Percentiles rank a stretch among this genome's conserved stretches.
Conservation (phyloP, 371 early-diverging fungal species). For the Haplosporangium sp. region DNA sequence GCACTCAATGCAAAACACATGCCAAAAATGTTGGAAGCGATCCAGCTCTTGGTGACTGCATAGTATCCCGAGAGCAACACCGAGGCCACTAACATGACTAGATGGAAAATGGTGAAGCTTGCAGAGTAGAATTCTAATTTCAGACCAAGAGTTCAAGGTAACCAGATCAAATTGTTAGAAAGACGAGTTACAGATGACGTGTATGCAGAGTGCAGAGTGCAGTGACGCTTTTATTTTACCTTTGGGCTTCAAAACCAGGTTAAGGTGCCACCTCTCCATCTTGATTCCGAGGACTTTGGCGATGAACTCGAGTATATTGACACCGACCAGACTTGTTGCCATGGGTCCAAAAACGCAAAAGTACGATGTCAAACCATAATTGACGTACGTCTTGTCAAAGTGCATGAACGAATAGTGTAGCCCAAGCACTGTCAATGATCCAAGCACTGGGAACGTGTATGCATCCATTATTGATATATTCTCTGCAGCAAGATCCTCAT, state of each 20-base stretch:
- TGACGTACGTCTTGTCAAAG: slow-evolving; percentile 84
- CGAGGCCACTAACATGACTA: slow-evolving; percentile 67
- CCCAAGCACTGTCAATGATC: slow-evolving; percentile 82
- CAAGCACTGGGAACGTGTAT: slow-evolving; percentile 89
- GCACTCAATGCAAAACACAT: slow-evolving; percentile 88
- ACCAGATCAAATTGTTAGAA: neutral
- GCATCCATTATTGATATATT: slow-evolving; percentile 87
- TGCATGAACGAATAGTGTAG: slow-evolving; percentile 85
- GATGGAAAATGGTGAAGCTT: slow-evolving; percentile 79
- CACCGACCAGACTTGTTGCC: slow-evolving; percentile 76
- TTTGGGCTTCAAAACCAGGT: slow-evolving; percentile 72
- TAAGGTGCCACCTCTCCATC: slow-evolving; percentile 74
- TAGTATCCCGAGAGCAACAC: slow-evolving; percentile 78
- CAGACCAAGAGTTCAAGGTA: neutral
- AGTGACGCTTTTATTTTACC: slow-evolving; percentile 55
- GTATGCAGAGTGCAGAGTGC: neutral
- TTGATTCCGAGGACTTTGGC: slow-evolving; percentile 60
- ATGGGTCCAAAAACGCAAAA: slow-evolving; percentile 84
- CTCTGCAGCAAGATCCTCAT: slow-evolving; percentile 71
- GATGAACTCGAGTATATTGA: slow-evolving; percentile 60
- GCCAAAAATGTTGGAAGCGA: slow-evolving; percentile 89
- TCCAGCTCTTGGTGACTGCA: slow-evolving; percentile 90
- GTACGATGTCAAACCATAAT: slow-evolving; percentile 83
- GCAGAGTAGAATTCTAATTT: slow-evolving; percentile 67
- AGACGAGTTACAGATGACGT: neutral